These are phyloP conservation scores for Globisporangium parvum DNA, from an alignment of 352 stramenopile species.

Conservation along the genomic window DNA sequence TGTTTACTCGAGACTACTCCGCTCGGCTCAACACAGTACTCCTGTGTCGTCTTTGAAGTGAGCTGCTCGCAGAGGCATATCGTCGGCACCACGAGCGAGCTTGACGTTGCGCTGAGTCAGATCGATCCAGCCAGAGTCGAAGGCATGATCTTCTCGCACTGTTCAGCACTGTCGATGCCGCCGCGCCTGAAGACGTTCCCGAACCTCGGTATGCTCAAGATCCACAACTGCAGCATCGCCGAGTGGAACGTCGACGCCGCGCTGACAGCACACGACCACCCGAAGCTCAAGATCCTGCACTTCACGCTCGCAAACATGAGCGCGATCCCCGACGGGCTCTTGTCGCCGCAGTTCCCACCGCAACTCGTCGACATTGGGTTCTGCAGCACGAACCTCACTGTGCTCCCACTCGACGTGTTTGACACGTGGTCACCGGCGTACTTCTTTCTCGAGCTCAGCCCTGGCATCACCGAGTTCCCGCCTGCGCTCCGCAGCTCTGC, in stretches of 20 bases:
- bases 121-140: background rate
- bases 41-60: constrained; percentile 14
- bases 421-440: background rate
- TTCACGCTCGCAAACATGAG: background rate
- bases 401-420: constrained; percentile 8
- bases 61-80: constrained; percentile 11
- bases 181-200: constrained; percentile 3
- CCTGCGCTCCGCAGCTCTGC: background rate
- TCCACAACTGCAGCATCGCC: constrained; percentile 18
- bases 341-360: constrained; percentile 1
- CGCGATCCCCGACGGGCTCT: constrained; percentile 6
- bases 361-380: constrained; percentile 4
- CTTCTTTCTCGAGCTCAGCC: constrained; percentile 11
- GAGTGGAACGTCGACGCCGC: constrained; percentile 9
- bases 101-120: background rate
- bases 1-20: constrained; percentile 18
- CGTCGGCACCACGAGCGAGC: background rate
- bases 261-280: constrained; percentile 1
- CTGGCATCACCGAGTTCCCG: constrained; percentile 8
- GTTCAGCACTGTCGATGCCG: constrained; percentile 9
- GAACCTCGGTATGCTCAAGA: constrained; percentile 13
- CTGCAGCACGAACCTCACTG: constrained; percentile 6
- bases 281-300: background rate
- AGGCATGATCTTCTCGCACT: constrained; percentile 14
- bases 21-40: constrained; percentile 5